phyloP scores from a whole-genome alignment of 129 eudicot genomes.

The Escallonia herrerae region DNA sequence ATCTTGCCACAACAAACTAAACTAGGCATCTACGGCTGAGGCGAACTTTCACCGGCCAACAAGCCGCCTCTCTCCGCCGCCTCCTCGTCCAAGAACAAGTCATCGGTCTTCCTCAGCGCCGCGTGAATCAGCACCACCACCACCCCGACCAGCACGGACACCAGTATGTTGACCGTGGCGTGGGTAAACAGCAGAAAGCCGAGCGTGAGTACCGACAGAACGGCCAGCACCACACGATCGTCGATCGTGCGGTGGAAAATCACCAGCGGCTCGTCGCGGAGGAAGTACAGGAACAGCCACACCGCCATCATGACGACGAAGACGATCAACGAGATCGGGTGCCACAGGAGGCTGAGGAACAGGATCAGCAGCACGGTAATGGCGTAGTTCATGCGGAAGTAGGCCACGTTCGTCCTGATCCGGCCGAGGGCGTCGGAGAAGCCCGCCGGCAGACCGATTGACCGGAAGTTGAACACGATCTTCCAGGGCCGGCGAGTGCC shows the following conservation, averaged over 20 bases:
- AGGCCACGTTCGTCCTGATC: slow-evolving; percentile 27
- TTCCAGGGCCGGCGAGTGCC: slow-evolving; percentile 59
- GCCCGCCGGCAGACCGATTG: slow-evolving; percentile 30
- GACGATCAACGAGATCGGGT: slow-evolving; percentile 52
- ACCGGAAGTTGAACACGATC: slow-evolving; percentile 25
- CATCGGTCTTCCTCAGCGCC: slow-evolving; percentile 57
- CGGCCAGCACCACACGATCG: slow-evolving; percentile 32
- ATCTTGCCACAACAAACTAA: too few relatives aligned
- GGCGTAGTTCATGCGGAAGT: slow-evolving; percentile 59
- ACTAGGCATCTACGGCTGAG: too few relatives aligned
- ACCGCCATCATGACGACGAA: slow-evolving; percentile 47
- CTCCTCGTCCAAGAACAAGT: slow-evolving; percentile 55
- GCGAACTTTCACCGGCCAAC: slow-evolving; percentile 7
- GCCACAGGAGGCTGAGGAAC: slow-evolving; percentile 41
- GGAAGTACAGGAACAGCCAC: slow-evolving; percentile 71
- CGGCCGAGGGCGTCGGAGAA: slow-evolving; percentile 28
- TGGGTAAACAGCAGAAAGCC: slow-evolving; percentile 36
- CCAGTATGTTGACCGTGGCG: slow-evolving; percentile 39
- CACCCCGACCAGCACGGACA: slow-evolving; percentile 37
- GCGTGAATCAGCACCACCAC: slow-evolving; percentile 57
- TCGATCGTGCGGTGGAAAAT: slow-evolving; percentile 33
- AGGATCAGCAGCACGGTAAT: slow-evolving; percentile 28
- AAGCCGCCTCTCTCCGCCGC: slow-evolving; percentile 38
- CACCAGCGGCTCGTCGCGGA: slow-evolving; percentile 56
- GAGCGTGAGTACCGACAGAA: slow-evolving; percentile 31